Evolutionary conservation across 2,329 filamentous ascomycete species (phyloP).

Genomic region (Phoma herbarum): DNA sequence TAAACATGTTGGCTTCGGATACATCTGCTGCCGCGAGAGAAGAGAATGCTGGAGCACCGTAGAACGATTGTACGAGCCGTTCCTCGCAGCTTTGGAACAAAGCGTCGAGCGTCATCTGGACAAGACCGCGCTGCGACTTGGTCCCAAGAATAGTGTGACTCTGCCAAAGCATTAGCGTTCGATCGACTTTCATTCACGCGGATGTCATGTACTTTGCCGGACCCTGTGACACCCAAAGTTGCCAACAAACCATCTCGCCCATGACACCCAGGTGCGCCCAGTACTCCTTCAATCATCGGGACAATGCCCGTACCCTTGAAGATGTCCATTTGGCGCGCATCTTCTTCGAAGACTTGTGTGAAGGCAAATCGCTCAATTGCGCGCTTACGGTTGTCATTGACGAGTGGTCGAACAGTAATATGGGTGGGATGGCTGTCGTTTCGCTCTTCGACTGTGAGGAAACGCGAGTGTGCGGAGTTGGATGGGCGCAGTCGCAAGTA

Average conservation of each 20-base stretch:
- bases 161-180: slow-evolving; percentile 57
- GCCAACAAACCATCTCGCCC: slow-evolving; percentile 90
- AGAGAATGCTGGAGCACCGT: slow-evolving; percentile 69
- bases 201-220: slow-evolving; percentile 77
- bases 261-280: slow-evolving; percentile 75
- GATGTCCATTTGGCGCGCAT: slow-evolving; percentile 82
- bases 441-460: slow-evolving; percentile 75
- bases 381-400: slow-evolving; percentile 81
- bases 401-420: slow-evolving; percentile 68
- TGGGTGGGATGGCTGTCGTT: slow-evolving; percentile 55
- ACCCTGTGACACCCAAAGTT: slow-evolving; percentile 92
- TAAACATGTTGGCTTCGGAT: slow-evolving; percentile 80
- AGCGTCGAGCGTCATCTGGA: slow-evolving; percentile 89
- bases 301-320: slow-evolving; percentile 82
- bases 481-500: slow-evolving; percentile 77
- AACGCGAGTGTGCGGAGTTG: slow-evolving; percentile 60
- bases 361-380: slow-evolving; percentile 95
- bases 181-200: slow-evolving; percentile 7
- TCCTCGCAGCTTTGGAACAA: slow-evolving; percentile 82
- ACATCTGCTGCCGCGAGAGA: slow-evolving; percentile 80
- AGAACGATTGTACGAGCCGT: slow-evolving; percentile 70
- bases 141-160: slow-evolving; percentile 96
- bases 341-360: slow-evolving; percentile 90
- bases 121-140: slow-evolving; percentile 83
- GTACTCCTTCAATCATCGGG: slow-evolving; percentile 79